Percentiles rank a stretch among this genome's conserved stretches.
phyloP scores from a whole-genome alignment of 139 green algal genomes.

The Micractinium sp. region DNA sequence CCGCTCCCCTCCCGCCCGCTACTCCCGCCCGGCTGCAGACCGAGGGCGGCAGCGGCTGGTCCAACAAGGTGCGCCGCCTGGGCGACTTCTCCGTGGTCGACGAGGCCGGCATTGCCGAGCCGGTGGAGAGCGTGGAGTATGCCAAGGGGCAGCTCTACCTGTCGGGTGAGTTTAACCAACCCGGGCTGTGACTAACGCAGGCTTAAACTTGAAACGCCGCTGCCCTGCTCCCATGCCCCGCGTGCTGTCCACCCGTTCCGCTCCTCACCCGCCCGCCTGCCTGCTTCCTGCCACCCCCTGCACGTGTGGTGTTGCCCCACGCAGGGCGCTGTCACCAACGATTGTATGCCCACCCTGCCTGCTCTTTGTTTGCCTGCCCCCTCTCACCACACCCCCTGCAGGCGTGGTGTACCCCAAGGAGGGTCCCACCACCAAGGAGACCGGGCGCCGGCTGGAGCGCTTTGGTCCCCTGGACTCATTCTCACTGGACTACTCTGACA shows the following conservation, averaged over 20 bases:
- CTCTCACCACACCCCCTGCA: not conserved
- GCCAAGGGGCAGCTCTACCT: constrained; percentile 29
- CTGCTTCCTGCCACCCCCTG: too few species aligned
- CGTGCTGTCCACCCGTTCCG: too few species aligned
- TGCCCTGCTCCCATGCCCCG: too few species aligned
- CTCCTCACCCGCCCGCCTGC: too few species aligned
- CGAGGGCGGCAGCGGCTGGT: not conserved
- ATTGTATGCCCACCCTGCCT: not conserved
- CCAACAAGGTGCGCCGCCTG: constrained; percentile 29
- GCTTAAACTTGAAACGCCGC: too few species aligned
- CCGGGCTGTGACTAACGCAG: too few species aligned
- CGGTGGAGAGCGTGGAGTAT: constrained; percentile 36
- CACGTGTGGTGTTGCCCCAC: too few species aligned
- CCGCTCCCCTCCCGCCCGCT: not conserved
- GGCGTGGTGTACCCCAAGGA: constrained; percentile 48
- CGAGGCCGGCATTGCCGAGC: constrained; percentile 28
- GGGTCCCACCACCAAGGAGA: constrained; percentile 37
- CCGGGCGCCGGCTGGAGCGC: constrained; percentile 10
- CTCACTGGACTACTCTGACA: constrained; percentile 30
- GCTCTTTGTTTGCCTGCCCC: not conserved
- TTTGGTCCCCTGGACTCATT: constrained; percentile 42
- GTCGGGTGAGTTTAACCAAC: not conserved
- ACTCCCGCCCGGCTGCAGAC: not conserved
- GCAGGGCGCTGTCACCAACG: not conserved
- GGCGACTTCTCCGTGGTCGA: constrained; percentile 39